phyloP scores from a whole-genome alignment of 352 stramenopile species.

The Phytophthora pini region DNA sequence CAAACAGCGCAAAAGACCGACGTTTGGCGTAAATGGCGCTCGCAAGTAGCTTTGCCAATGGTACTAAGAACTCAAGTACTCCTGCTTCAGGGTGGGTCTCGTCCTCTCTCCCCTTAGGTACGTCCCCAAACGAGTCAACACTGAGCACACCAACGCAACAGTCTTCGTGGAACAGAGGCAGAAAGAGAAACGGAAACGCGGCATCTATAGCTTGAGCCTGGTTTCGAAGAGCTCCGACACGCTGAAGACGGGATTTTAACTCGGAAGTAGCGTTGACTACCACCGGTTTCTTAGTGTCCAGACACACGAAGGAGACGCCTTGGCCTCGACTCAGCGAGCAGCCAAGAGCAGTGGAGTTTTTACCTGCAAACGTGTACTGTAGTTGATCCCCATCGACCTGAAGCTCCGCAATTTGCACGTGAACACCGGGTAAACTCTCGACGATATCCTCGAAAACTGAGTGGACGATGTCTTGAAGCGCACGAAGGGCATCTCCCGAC shows the following conservation, averaged over 20 bases:
- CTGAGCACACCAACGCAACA: slow-evolving; percentile 62
- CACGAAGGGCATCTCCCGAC: slow-evolving; percentile 55
- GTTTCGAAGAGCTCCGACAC: slow-evolving; percentile 13
- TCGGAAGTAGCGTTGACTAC: slow-evolving; percentile 49
- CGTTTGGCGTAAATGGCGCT: slow-evolving; percentile 71
- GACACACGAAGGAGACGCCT: slow-evolving; percentile 61
- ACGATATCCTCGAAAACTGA: slow-evolving; percentile 57
- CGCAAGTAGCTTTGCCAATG: slow-evolving; percentile 49
- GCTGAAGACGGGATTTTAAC: slow-evolving; percentile 38
- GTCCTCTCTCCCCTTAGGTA: slow-evolving; percentile 63
- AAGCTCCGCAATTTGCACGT: slow-evolving; percentile 66
- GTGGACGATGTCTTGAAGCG: slow-evolving; percentile 49
- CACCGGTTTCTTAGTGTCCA: slow-evolving; percentile 51
- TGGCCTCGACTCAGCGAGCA: slow-evolving; percentile 48
- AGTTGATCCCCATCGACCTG: slow-evolving; percentile 51
- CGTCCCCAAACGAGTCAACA: slow-evolving; percentile 60
- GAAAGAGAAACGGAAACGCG: slow-evolving; percentile 61
- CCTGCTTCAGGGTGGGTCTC: slow-evolving; percentile 72
- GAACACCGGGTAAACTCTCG: slow-evolving; percentile 55
- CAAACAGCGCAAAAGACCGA: slow-evolving; percentile 51
- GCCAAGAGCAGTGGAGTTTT: slow-evolving; percentile 43
- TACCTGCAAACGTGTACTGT: slow-evolving; percentile 55
- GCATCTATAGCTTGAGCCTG: slow-evolving; percentile 12
- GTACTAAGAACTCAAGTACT: slow-evolving; percentile 57
- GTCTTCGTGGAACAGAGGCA: slow-evolving; percentile 77